Evolutionary conservation across 140 eudicot genomes (phyloP), one percentile per base, ranked within the genome.

Genomic region (Stevia rebaudiana): DNA sequence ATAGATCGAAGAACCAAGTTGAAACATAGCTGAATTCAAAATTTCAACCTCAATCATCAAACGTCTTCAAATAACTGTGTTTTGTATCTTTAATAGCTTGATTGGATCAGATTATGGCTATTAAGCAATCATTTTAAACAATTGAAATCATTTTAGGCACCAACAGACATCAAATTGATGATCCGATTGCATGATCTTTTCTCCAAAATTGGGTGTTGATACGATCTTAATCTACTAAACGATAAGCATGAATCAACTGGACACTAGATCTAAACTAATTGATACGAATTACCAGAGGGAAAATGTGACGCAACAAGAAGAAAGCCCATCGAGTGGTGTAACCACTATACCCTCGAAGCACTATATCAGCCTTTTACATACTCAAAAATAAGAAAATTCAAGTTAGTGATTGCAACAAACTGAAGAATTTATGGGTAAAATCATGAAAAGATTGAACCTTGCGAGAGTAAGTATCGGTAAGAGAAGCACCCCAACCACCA

Each of bases 251-350:
- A 37, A 37, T 31, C 22, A n/a, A n/a, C n/a, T n/a, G n/a, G n/a
- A n/a, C 36, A 48, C 30, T 22, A 18, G 19, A 42, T 48, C 6
- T 28, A 67, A 39, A 59, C 5, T 8, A 33, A 11, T 37, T 8
- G 24, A 7, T 0, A 55, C 22, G 43, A 40, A 46, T 73, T 86
- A 90, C 97, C 86, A 86, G 72, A 58, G 95, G 94, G 72, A 90
- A 90, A 57, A 90, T 71, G 72, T 82, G 94, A 59, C 80, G 82
- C 78, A 90, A 76, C 81, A 87, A 61, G 84, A 90, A 90, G 60
- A 90, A 41, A 46, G 97, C 97, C 97, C 97, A 90, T 35, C 90
- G 82, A 57, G 90, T 86, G 43, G 74, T 90, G 83, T 90, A 90
- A 68, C 97, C 95, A 56, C 94, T 84, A 42, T 84, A 90, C 17